phyloP scores from a whole-genome alignment of 306 rosid species.

The Heteromeles arbutifolia region DNA sequence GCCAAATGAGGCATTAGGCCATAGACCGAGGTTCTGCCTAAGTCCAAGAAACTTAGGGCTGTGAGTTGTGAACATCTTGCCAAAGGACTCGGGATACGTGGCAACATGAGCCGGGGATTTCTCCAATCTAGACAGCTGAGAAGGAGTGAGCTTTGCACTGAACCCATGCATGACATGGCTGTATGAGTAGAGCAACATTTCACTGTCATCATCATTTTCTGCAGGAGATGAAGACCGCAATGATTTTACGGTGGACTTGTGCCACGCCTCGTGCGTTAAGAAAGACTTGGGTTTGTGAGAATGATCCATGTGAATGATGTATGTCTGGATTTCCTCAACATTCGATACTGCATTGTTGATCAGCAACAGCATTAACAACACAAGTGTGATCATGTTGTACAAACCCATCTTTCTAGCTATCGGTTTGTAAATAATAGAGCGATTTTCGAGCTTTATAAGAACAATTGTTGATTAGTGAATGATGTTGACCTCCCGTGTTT shows the following conservation, averaged over 20 bases:
- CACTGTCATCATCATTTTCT: background rate
- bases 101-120: background rate
- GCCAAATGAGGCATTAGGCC: conserved; percentile 8
- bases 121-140: conserved; percentile 5
- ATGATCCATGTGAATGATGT: conserved; percentile 6
- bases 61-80: conserved; percentile 13
- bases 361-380: background rate
- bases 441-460: background rate
- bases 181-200: conserved; percentile 3
- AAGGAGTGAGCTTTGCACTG: conserved; percentile 14
- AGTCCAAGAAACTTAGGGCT: conserved; percentile 22
- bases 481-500: background rate
- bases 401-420: background rate
- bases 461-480: background rate
- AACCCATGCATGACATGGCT: conserved; percentile 19
- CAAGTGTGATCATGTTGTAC: background rate
- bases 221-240: background rate
- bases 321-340: background rate
- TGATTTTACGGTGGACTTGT: conserved; percentile 5
- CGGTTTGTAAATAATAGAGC: background rate
- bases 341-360: background rate
- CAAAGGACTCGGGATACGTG: conserved; percentile 14
- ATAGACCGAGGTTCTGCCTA: background rate
- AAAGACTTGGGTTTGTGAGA: background rate
- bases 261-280: conserved; percentile 8